Percentiles rank a stretch among this genome's conserved stretches.
Evolutionary conservation across 83 land plant species (phyloP).

Genomic region (Picea mariana): DNA sequence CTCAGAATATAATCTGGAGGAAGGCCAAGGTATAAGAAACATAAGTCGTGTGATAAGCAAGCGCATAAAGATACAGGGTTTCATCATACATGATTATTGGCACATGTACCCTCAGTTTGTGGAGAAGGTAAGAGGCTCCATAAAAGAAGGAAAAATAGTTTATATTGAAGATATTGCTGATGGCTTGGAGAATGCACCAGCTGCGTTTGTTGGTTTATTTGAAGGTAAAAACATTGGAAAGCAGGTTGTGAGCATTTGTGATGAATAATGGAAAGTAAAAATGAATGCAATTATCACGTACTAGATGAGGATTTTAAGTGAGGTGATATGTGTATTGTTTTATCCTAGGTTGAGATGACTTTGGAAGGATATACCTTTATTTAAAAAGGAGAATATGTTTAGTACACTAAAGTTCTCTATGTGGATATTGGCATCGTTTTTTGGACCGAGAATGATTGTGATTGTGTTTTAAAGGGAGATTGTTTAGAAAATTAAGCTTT

Average conservation of each 20-base stretch:
- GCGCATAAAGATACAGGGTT: constrained; percentile 64
- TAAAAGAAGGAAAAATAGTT: constrained; percentile 54
- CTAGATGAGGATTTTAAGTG: too few species aligned
- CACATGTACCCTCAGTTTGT: constrained; percentile 42
- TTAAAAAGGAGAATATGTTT: too few species aligned
- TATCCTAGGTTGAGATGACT: too few species aligned
- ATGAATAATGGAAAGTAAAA: constrained; percentile 2
- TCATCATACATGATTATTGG: constrained; percentile 45
- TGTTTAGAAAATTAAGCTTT: too few species aligned
- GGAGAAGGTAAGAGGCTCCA: constrained; percentile 30
- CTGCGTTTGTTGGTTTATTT: constrained; percentile 45
- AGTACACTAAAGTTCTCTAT: too few species aligned
- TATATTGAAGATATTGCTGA: constrained; percentile 63
- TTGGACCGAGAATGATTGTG: too few species aligned
- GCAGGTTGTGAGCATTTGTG: constrained; percentile 31
- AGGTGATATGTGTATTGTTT: too few species aligned
- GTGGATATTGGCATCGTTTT: too few species aligned
- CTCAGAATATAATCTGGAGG: constrained; percentile 38
- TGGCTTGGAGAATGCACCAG: constrained; percentile 62
- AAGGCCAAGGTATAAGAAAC: constrained; percentile 50
- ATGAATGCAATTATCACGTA: too few species aligned
- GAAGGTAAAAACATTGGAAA: constrained; percentile 44
- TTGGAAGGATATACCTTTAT: too few species aligned
- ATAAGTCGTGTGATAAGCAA: constrained; percentile 34
- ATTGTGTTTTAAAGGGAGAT: too few species aligned